A percentile compares a stretch with the other conserved stretches of the same genome.
These are phyloP conservation scores for Salvia rosmarinus DNA, from an alignment of 257 asterid species.

Conservation along the genomic window DNA sequence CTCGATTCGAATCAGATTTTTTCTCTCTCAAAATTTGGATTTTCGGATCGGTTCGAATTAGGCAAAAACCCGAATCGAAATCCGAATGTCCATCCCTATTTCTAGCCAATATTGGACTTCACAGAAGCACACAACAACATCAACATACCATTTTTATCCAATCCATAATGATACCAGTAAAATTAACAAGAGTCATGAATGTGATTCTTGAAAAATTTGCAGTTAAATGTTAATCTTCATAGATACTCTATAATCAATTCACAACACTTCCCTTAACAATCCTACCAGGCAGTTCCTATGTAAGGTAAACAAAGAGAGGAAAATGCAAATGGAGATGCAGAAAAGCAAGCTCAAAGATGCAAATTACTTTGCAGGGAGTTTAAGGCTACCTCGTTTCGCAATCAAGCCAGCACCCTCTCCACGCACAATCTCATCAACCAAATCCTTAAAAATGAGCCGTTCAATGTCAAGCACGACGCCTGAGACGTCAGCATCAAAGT, in stretches of 20 bases:
- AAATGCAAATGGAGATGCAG: slow-evolving; percentile 9
- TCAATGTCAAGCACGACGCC: slow-evolving; percentile 71
- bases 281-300: slow-evolving; percentile 26
- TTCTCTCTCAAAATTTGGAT: too few relatives aligned
- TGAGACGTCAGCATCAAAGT: slow-evolving; percentile 52
- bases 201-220: slow-evolving; percentile 15
- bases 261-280: slow-evolving; percentile 29
- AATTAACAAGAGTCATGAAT: neutral
- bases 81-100: too few relatives aligned
- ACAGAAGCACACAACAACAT: too few relatives aligned
- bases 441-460: slow-evolving; percentile 76
- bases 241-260: slow-evolving; percentile 2
- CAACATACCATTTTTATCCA: too few relatives aligned
- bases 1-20: too few relatives aligned
- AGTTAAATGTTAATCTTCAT: slow-evolving; percentile 17
- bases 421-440: slow-evolving; percentile 70
- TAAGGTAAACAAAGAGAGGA: slow-evolving; percentile 13
- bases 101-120: too few relatives aligned
- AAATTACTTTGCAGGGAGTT: slow-evolving; percentile 50
- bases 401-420: slow-evolving; percentile 58
- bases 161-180: too few relatives aligned
- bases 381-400: slow-evolving; percentile 51
- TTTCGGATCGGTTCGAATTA: too few relatives aligned
- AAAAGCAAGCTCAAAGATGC: neutral
- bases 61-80: too few relatives aligned